Conservation (phyloP, 495 filamentous ascomycete species). For the Penicillium parvum region DNA sequence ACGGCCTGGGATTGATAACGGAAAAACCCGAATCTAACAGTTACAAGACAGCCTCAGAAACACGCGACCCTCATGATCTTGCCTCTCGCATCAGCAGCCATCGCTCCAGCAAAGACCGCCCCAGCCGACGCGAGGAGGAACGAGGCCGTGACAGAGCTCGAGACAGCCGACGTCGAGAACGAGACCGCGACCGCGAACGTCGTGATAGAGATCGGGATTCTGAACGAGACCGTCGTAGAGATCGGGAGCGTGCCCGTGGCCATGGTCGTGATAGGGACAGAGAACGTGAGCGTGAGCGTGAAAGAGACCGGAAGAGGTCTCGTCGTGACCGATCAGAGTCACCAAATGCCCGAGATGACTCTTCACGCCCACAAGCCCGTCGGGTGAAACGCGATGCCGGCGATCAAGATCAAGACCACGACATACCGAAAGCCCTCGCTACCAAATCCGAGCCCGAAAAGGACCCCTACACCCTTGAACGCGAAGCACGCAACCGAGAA, state of each 20-base stretch:
- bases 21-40: conserved; percentile 18
- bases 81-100: conserved; percentile 26
- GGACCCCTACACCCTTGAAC: conserved; percentile 72
- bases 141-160: conserved; percentile 16
- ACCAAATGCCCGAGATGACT: conserved; percentile 30
- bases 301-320: conserved; percentile 50
- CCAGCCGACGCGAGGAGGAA: conserved; percentile 39
- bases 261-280: conserved; percentile 20
- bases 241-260: conserved; percentile 14
- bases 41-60: conserved; percentile 16
- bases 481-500: conserved; percentile 71
- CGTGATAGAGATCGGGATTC: neutral
- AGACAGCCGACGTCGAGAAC: conserved; percentile 29
- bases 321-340: conserved; percentile 50
- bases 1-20: conserved; percentile 17
- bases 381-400: conserved; percentile 37
- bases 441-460: conserved; percentile 36
- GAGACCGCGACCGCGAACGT: conserved; percentile 21
- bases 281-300: conserved; percentile 28
- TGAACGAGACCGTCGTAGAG: conserved; percentile 25
- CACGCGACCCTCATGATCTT: conserved; percentile 11
- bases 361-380: conserved; percentile 36
- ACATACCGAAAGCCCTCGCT: conserved; percentile 8
- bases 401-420: conserved; percentile 17
- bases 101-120: conserved; percentile 35